Conservation (phyloP, 257 asterid genomes). For the Nicotiana undulata region DNA sequence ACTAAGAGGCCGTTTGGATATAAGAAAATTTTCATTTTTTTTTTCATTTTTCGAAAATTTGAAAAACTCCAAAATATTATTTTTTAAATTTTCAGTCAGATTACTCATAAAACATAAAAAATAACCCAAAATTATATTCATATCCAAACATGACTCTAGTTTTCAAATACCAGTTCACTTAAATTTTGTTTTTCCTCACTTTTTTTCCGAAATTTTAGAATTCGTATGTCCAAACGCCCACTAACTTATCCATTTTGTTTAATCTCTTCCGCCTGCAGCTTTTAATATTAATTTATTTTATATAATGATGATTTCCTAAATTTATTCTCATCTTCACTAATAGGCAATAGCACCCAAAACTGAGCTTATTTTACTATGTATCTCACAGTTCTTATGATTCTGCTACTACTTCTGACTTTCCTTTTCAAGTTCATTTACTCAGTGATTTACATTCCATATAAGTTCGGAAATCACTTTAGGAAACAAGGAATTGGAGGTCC, state of each 20-base stretch:
- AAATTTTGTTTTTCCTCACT: too few species aligned
- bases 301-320: background rate
- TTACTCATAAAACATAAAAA: too few species aligned
- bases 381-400: background rate
- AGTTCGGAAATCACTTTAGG: constrained; percentile 30
- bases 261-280: background rate
- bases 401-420: background rate
- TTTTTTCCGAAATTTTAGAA: too few species aligned
- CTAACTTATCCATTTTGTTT: background rate
- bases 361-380: constrained; percentile 3
- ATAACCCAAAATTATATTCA: too few species aligned
- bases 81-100: too few species aligned
- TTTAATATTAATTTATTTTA: background rate
- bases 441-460: constrained; percentile 33
- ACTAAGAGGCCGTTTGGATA: too few species aligned
- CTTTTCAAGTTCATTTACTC: constrained; percentile 5
- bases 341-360: background rate
- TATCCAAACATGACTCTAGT: too few species aligned
- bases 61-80: too few species aligned
- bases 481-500: constrained; percentile 50
- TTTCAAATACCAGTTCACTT: too few species aligned
- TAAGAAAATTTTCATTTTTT: too few species aligned
- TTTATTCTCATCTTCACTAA: background rate
- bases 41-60: too few species aligned
- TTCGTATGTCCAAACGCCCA: too few species aligned